phyloP scores from a whole-genome alignment of 257 asterid species.

The Penstemon eatonii region DNA sequence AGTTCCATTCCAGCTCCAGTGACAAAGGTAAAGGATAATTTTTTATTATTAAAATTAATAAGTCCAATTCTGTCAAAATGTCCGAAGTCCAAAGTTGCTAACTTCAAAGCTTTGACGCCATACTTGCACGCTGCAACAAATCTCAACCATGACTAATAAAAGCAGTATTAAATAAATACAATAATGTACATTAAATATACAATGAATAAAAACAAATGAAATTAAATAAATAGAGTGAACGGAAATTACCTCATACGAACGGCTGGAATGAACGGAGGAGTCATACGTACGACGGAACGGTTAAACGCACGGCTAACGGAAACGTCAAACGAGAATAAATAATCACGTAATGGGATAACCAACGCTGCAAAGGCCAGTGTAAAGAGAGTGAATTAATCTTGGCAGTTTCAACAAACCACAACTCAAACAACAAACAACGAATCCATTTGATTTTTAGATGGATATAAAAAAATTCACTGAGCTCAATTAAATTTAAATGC shows the following conservation, averaged over 20 bases:
- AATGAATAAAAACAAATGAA: background rate
- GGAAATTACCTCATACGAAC: constrained; percentile 32
- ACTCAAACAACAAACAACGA: constrained; percentile 9
- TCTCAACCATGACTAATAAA: background rate
- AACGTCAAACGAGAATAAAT: constrained; percentile 18
- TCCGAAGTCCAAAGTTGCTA: constrained; percentile 16
- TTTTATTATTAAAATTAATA: background rate
- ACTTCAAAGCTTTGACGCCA: background rate
- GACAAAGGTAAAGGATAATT: constrained; percentile 23
- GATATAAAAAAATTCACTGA: too few relatives aligned
- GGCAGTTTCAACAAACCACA: constrained; percentile 19
- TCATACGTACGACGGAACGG: background rate
- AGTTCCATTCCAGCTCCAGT: constrained; percentile 14
- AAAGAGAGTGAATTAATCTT: constrained; percentile 10
- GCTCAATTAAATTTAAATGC: background rate
- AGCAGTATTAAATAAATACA: background rate
- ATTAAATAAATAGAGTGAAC: background rate
- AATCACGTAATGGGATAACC: constrained; percentile 28
- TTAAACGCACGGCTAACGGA: constrained; percentile 10
- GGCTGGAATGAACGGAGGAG: background rate
- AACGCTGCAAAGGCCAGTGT: constrained; percentile 27
- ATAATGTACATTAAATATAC: too few relatives aligned
- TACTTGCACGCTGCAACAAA: constrained; percentile 6
- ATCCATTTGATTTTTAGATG: too few relatives aligned
- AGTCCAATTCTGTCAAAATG: too few relatives aligned